Base-by-base conservation (phyloP, 257 asterid genomes). In the Solanum bulbocastanum region DNA sequence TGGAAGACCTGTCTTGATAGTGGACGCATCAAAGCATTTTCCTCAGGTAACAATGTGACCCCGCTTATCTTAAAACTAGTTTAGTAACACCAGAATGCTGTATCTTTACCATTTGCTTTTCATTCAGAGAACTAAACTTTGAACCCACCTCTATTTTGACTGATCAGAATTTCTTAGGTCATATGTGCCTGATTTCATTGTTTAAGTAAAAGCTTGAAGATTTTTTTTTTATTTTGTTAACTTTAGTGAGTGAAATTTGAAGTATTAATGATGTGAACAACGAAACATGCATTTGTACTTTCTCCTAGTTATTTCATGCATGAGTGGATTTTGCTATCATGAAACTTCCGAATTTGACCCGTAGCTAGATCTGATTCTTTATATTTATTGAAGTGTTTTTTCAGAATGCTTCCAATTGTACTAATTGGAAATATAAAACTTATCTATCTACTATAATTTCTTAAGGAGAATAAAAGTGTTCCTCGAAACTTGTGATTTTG, bases 1-100 rank as follows among this genome's bases (percentile, higher is more conserved):
- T 32, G 90, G 32, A 91, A 88, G 98, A 86, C 96, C 99, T 8
- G 98, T 94, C 84, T 87, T 94, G 66, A 89, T 95, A 84, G 98
- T 96, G 86, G 93, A 92, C 13, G 94, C 90, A 65, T 91, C 98
- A 85, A 96, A 95, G 93, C 99, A 96, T 94, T 87, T 95, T 74
- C 97, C 98, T 3, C 95, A 93, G 93, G 99, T 95, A 92, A 85
- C 93, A 90, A 49, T 56, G 78, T 20, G 10, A 15, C 52, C n/a
- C 72, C 32, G 39, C 74, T 76, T 49, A 86, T 36, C 76, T 15
- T 58, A 32, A 27, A 33, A 16, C 79, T 42, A 60, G 46, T 78
- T 25, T 30, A 36, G 66, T 4, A 49, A 83, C 30, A 33, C 84
- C n/a, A 44, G 25, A 27, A 5, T 10, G 85, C 66, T 46, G 40